These are phyloP conservation scores for Singerocomus rubriflavus DNA, from an alignment of 1,284 basidiomycete genomes.

Conservation along the genomic window DNA sequence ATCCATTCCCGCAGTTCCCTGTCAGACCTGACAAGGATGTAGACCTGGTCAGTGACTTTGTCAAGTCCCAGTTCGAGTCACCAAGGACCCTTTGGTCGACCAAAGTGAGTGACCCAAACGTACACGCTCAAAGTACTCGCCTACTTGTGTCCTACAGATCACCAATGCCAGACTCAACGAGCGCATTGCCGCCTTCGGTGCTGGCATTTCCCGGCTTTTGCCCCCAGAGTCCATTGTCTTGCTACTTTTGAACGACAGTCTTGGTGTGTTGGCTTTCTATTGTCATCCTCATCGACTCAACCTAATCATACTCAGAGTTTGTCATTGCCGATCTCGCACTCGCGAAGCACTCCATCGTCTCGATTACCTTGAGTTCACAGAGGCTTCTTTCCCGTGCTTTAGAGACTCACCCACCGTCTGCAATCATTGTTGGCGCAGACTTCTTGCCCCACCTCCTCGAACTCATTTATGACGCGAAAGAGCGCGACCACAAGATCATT, in stretches of 20 bases:
- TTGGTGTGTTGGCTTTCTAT: slow-evolving; percentile 46
- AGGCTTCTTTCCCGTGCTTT: slow-evolving; percentile 58
- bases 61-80: slow-evolving; percentile 62
- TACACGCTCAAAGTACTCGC: neutral
- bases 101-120: slow-evolving; percentile 44
- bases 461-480: slow-evolving; percentile 58
- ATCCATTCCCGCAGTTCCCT: slow-evolving; percentile 54
- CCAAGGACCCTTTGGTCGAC: slow-evolving; percentile 74
- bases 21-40: slow-evolving; percentile 67
- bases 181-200: slow-evolving; percentile 63
- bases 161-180: slow-evolving; percentile 64
- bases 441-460: slow-evolving; percentile 65
- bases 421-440: slow-evolving; percentile 63
- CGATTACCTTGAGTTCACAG: slow-evolving; percentile 61
- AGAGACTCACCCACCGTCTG: slow-evolving; percentile 60
- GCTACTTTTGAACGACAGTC: slow-evolving; percentile 67
- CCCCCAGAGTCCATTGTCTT: slow-evolving; percentile 66
- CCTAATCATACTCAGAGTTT: slow-evolving; percentile 53
- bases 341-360: slow-evolving; percentile 65
- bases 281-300: slow-evolving; percentile 1
- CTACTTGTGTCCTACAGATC: slow-evolving; percentile 43
- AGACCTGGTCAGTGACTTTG: slow-evolving; percentile 60
- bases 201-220: slow-evolving; percentile 62
- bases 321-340: slow-evolving; percentile 73
- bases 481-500: slow-evolving; percentile 56